phyloP scores from a whole-genome alignment of 129 eudicot genomes.

The sunflower (Helianthus annuus) region DNA sequence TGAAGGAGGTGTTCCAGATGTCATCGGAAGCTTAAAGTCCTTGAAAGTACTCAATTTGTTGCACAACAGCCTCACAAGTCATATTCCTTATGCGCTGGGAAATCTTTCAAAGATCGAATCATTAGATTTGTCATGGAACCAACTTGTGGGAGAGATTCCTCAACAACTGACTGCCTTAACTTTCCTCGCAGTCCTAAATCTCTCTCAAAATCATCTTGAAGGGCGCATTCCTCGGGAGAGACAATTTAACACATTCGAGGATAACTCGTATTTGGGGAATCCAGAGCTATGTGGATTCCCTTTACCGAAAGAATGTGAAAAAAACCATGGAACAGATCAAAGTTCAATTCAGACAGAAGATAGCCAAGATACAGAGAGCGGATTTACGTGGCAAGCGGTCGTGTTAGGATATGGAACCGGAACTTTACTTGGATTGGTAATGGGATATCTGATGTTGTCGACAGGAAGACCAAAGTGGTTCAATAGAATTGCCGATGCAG shows the following conservation, averaged over 20 bases:
- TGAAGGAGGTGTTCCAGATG: conserved; percentile 25
- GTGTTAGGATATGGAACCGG: conserved; percentile 33
- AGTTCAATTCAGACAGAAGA: not conserved
- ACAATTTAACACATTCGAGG: conserved; percentile 28
- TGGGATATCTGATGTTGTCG: conserved; percentile 21
- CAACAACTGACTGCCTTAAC: conserved; percentile 18
- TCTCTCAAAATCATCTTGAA: conserved; percentile 35
- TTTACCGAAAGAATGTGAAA: conserved; percentile 7
- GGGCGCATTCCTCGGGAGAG: conserved; percentile 27
- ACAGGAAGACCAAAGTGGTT: conserved; percentile 36
- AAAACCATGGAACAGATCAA: too few species aligned
- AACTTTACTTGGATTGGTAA: conserved; percentile 14
- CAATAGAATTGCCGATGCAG: conserved; percentile 20
- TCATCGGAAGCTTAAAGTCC: conserved; percentile 25
- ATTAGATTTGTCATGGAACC: conserved; percentile 42
- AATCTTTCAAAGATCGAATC: conserved; percentile 38
- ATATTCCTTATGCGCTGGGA: conserved; percentile 35
- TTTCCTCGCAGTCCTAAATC: conserved; percentile 29
- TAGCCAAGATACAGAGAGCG: conserved; percentile 6
- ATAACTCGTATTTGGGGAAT: conserved; percentile 23
- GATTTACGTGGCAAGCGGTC: conserved; percentile 26
- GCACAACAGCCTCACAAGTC: conserved; percentile 37
- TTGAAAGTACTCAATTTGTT: conserved; percentile 32
- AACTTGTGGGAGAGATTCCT: conserved; percentile 36
- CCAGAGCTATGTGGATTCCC: conserved; percentile 16